Conservation (phyloP, 2,329 filamentous ascomycete genomes). For the Gremmenia infestans region DNA sequence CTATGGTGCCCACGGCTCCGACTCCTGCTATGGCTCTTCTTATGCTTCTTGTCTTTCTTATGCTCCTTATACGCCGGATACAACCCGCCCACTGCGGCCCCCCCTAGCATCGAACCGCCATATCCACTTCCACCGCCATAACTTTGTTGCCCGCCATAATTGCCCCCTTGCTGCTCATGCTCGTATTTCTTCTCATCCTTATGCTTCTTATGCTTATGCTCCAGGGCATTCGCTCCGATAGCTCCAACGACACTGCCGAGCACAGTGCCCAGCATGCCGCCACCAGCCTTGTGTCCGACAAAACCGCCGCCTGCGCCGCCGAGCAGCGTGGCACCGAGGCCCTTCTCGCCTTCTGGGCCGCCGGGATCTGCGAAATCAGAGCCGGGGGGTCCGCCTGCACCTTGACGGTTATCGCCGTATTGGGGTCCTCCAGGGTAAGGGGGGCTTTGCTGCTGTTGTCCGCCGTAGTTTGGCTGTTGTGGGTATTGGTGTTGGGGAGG, state of each 20-base stretch:
- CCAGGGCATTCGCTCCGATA: conserved; percentile 49
- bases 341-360: conserved; percentile 43
- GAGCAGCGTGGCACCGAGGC: conserved; percentile 48
- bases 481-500: conserved; percentile 15
- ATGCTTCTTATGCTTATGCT: conserved; percentile 38
- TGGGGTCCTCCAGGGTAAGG: conserved; percentile 13
- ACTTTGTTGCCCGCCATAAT: conserved; percentile 9
- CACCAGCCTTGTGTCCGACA: conserved; percentile 49
- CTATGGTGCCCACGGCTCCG: conserved; percentile 15
- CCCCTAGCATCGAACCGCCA: background rate
- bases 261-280: conserved; percentile 48
- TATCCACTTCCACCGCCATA: background rate
- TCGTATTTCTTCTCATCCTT: conserved; percentile 29
- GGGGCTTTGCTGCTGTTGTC: conserved; percentile 1
- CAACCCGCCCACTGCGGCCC: conserved; percentile 14
- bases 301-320: conserved; percentile 50
- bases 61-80: conserved; percentile 10
- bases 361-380: conserved; percentile 17
- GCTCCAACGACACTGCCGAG: conserved; percentile 50
- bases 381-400: conserved; percentile 7
- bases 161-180: conserved; percentile 3
- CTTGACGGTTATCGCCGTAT: conserved; percentile 13
- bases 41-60: conserved; percentile 14
- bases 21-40: conserved; percentile 14
- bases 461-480: conserved; percentile 23